Conservation (phyloP, 2,329 filamentous ascomycete genomes). For the Colletotrichum tofieldiae region DNA sequence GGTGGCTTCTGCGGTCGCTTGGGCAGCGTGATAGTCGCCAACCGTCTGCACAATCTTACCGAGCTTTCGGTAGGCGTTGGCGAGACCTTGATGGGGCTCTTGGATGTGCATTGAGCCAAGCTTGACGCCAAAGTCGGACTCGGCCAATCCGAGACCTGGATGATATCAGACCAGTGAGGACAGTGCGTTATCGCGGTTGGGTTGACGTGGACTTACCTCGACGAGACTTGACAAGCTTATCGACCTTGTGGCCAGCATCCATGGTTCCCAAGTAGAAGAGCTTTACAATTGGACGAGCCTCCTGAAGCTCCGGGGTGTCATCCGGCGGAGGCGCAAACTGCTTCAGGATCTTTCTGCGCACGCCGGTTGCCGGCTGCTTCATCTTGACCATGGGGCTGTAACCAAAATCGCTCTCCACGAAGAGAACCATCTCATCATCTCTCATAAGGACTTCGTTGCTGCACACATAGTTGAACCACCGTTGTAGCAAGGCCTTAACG, state of each 20-base stretch:
- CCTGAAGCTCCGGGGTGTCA: slow-evolving; percentile 93
- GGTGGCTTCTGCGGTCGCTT: slow-evolving; percentile 96
- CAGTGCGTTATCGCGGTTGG: neutral
- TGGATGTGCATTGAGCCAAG: slow-evolving; percentile 89
- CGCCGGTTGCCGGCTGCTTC: slow-evolving; percentile 96
- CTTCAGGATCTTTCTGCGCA: slow-evolving; percentile 95
- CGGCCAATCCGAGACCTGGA: slow-evolving; percentile 89
- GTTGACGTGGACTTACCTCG: slow-evolving; percentile 75
- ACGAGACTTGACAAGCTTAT: slow-evolving; percentile 91
- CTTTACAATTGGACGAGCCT: slow-evolving; percentile 92
- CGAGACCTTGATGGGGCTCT: slow-evolving; percentile 89
- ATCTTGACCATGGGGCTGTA: slow-evolving; percentile 96
- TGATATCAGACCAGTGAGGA: slow-evolving; percentile 44
- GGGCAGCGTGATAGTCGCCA: slow-evolving; percentile 95
- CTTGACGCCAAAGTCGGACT: slow-evolving; percentile 95
- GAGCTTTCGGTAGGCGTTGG: slow-evolving; percentile 93
- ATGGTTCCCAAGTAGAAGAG: slow-evolving; percentile 95
- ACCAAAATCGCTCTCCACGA: slow-evolving; percentile 99
- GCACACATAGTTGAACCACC: slow-evolving; percentile 96
- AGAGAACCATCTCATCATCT: slow-evolving; percentile 97
- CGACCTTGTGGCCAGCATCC: slow-evolving; percentile 97
- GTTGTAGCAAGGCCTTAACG: slow-evolving; percentile 90
- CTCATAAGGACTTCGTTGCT: slow-evolving; percentile 92
- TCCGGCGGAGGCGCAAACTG: slow-evolving; percentile 98
- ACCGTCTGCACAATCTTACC: slow-evolving; percentile 94